These are phyloP conservation scores for Talaromyces sp. DNA, from an alignment of 2,329 filamentous ascomycete species.

Conservation along the genomic window DNA sequence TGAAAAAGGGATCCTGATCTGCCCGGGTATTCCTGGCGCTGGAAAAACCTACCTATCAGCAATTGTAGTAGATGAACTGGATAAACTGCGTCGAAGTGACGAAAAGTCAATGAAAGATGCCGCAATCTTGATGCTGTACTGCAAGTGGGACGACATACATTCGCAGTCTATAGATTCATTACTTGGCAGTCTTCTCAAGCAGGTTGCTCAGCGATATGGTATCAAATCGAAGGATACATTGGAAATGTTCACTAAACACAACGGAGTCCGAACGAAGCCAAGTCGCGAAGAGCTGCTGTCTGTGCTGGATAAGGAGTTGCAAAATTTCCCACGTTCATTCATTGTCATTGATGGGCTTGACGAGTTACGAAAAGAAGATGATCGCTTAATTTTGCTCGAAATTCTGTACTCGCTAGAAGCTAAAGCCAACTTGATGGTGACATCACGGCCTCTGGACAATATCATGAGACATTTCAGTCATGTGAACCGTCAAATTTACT, in stretches of 20 bases:
- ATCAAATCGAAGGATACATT: not conserved
- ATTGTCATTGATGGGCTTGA: constrained; percentile 3
- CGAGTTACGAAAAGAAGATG: not conserved
- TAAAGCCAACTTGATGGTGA: constrained; percentile 1
- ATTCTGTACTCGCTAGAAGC: not conserved
- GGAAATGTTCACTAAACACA: not conserved
- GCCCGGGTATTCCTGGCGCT: not conserved
- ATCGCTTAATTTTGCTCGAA: not conserved
- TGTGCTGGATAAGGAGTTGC: not conserved
- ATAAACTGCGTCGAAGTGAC: not conserved
- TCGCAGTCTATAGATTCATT: not conserved
- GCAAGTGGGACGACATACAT: not conserved
- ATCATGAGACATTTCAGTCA: not conserved
- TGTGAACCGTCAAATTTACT: not conserved
- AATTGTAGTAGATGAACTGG: not conserved
- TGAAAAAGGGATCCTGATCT: not conserved
- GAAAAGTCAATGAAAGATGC: not conserved
- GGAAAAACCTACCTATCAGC: not conserved
- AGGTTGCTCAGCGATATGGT: not conserved
- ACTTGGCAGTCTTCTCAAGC: constrained; percentile 1
- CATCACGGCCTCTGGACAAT: not conserved
- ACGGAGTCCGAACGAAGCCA: not conserved
- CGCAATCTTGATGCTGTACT: not conserved
- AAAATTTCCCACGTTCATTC: not conserved
- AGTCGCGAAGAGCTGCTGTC: not conserved